Evolutionary conservation across 2,329 filamentous ascomycete genomes (phyloP), one percentile per base, ranked within the genome.

Genomic region (Leptographium radiaticola): DNA sequence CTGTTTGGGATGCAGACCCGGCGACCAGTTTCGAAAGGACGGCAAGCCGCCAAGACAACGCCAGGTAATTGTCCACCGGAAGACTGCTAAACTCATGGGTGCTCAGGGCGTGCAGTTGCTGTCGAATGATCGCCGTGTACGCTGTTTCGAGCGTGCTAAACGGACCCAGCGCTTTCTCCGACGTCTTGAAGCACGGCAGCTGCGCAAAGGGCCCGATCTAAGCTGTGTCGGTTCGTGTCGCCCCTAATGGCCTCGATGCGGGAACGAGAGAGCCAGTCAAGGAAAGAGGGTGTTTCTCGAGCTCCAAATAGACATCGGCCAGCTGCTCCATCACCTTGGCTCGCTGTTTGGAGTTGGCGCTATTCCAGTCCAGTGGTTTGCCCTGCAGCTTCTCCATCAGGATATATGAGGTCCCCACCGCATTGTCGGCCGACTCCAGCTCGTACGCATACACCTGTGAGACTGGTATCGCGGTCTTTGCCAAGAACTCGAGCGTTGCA

Each of bases 171-270:
- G 53, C 31, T 56, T 57, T 55, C 70, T 70, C 2, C n/a, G 39
- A 6, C 57, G 60, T 53, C 65, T 62, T 12, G 62, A 62, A 65
- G 52, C n/a, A 60, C 62, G 51, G 63, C 61, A 31, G 61, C 58
- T 48, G 45, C 15, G 45, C 45, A 48, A 48, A 48, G 11, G 30
- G 30, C 3, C 45, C 45, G 15, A 33, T 16, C 13, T 9, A 6
- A 16, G 25, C 45, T 45, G 30, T 7, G 36, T 39, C 9, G 46
- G 11, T 9, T 13, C 4, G 34, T 10, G 12, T 36, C 34, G 34
- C 34, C 4, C 34, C 34, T 36, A 13, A 36, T 13, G 9, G 9
- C 34, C 34, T 6, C 34, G 34, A 9, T 13, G 12, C 34, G 34
- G 34, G 34, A 13, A 36, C 12, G 16, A 49, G 46, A 6, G 52